Evolutionary conservation across 352 stramenopile species (phyloP), one percentile per base, ranked within the genome.

Genomic region (Phytophthora cryptogea): DNA sequence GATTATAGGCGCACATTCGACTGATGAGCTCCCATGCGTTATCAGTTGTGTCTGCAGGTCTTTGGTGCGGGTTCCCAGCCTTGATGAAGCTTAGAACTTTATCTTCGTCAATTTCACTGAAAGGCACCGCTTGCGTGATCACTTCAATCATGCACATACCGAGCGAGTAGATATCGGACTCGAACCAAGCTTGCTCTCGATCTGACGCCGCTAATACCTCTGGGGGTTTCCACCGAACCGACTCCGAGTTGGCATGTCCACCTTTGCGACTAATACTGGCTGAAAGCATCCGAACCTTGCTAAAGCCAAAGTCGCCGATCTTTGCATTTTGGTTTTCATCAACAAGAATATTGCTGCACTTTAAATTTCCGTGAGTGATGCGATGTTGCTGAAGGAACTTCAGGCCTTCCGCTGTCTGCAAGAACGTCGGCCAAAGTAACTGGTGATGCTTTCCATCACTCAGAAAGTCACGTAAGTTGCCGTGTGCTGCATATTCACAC

Each of bases 341-440:
- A 14, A 94, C 48, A 10, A 96, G 66, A 30, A 96, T 54, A 65
- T 94, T 96, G 44, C 67, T 83, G 27, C 76, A 78, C 55, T 94
- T 94, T 13, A 95, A 68, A 41, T 92, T 83, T 27, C 86, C 77
- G 52, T 95, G 86, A n/a, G 92, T 60, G 14, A 83, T 63, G 7
- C 59, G 40, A 9, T 66, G 61, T 2, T 33, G 20, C 56, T 96
- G 83, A 2, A 96, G 59, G 46, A 81, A 89, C 35, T 54, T 31
- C 2, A 96, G 51, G 0, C 80, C 86, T 13, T 68, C 33, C 11
- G 60, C 65, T 8, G 54, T 46, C 39, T 74, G 58, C 13, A 63
- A 37, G 13, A 80, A 57, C 8, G 57, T 44, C 2, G 30, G 43
- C 57, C 60, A 68, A 14, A 74, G 16, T n/a, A 50, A 26, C 7